Percentiles rank a stretch among this genome's conserved stretches.
Evolutionary conservation across 352 stramenopile species (phyloP).

Genomic region (Phytopythium cucurbitacearum): DNA sequence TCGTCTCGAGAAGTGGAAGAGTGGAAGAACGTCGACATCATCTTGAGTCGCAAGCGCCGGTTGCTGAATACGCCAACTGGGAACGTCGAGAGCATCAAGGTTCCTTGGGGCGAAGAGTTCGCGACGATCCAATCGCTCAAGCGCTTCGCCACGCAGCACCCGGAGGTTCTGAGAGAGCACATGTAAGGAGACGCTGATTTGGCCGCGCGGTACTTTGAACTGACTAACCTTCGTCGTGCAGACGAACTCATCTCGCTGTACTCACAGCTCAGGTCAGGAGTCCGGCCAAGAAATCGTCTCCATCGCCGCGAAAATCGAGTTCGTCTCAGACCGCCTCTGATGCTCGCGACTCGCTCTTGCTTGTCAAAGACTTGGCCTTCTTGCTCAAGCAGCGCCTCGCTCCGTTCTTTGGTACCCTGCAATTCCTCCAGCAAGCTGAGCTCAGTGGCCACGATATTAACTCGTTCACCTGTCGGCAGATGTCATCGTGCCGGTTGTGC

Average conservation of each 20-base stretch:
- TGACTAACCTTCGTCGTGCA: background rate
- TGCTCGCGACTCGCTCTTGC: conserved; percentile 31
- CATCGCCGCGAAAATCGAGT: conserved; percentile 2
- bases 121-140: conserved; percentile 58
- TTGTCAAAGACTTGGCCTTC: conserved; percentile 60
- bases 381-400: conserved; percentile 38
- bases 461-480: conserved; percentile 17
- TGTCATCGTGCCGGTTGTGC: conserved; percentile 35
- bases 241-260: background rate
- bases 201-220: too few species aligned
- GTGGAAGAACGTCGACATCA: conserved; percentile 54
- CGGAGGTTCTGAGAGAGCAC: conserved; percentile 45
- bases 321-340: conserved; percentile 6
- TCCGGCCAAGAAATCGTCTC: conserved; percentile 5
- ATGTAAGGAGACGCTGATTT: conserved; percentile 27
- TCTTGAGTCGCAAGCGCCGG: conserved; percentile 47
- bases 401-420: conserved; percentile 38
- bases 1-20: conserved; percentile 46
- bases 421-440: background rate
- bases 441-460: background rate
- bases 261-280: conserved; percentile 6
- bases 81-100: conserved; percentile 30
- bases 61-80: conserved; percentile 34
- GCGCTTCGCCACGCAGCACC: conserved; percentile 47
- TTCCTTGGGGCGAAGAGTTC: conserved; percentile 62